These are phyloP conservation scores for Spatholobus suberectus DNA, from an alignment of 306 rosid species.

Conservation along the genomic window DNA sequence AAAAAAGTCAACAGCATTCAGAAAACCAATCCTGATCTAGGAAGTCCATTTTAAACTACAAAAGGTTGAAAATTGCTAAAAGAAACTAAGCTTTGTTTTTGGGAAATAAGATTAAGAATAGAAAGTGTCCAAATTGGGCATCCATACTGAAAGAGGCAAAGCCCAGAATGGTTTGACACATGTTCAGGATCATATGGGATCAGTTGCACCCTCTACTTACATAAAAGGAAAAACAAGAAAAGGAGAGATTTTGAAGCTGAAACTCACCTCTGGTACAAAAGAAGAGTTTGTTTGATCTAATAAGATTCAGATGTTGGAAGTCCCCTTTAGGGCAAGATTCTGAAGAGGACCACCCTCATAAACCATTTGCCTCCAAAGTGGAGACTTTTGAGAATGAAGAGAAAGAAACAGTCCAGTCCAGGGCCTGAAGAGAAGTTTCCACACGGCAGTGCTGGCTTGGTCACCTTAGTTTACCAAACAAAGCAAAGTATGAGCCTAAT, in stretches of 20 bases:
- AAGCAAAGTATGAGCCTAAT: neutral
- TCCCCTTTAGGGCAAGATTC: neutral
- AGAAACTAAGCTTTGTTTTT: neutral
- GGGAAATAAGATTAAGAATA: constrained; percentile 14
- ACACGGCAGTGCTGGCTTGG: constrained; percentile 58
- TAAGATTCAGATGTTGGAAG: constrained; percentile 4
- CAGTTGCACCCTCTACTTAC: neutral
- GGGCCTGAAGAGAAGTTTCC: constrained; percentile 28
- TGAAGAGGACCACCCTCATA: constrained; percentile 21
- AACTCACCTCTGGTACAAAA: constrained; percentile 46
- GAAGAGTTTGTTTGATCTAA: constrained; percentile 26
- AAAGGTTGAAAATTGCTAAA: constrained; percentile 3
- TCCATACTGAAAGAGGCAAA: neutral
- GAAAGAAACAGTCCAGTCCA: neutral
- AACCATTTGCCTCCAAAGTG: constrained; percentile 30
- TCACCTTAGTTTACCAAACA: constrained; percentile 45
- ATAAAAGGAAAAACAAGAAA: neutral
- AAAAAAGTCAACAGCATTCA: constrained; percentile 12
- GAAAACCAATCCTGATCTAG: neutral
- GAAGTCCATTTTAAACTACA: neutral
- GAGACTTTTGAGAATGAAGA: constrained; percentile 13
- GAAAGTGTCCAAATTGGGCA: constrained; percentile 16
- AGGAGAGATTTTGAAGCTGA: neutral
- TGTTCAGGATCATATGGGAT: constrained; percentile 1
- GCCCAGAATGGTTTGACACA: neutral